A percentile compares a stretch with the other conserved stretches of the same genome.
Conservation (phyloP, 2,329 filamentous ascomycete species). For the Epichloe sibirici region DNA sequence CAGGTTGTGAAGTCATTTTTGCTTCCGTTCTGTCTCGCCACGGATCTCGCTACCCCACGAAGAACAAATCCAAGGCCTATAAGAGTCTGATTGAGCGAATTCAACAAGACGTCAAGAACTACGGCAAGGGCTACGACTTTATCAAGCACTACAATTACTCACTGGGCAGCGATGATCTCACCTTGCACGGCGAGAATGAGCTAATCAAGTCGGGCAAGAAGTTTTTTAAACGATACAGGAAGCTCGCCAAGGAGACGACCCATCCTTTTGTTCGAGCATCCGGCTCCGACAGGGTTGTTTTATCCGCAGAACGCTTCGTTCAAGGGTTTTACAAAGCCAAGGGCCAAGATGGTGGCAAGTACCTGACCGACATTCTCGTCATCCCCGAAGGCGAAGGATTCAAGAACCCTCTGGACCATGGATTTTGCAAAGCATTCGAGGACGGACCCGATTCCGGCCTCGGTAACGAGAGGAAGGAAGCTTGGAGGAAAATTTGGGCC, state of each 20-base stretch:
- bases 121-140: constrained; percentile 54
- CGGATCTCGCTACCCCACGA: constrained; percentile 71
- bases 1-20: constrained; percentile 64
- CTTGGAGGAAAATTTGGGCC: constrained; percentile 53
- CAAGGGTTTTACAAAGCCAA: constrained; percentile 52
- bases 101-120: constrained; percentile 42
- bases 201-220: constrained; percentile 63
- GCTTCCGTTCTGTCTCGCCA: constrained; percentile 74
- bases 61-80: constrained; percentile 53
- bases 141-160: constrained; percentile 59
- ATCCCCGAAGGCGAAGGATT: constrained; percentile 52
- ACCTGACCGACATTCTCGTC: constrained; percentile 46
- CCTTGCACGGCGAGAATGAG: constrained; percentile 51
- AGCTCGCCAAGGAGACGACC: constrained; percentile 37
- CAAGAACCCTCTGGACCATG: constrained; percentile 77
- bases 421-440: constrained; percentile 60
- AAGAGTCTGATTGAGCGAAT: constrained; percentile 52
- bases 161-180: constrained; percentile 58
- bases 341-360: constrained; percentile 24
- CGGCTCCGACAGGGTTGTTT: constrained; percentile 57
- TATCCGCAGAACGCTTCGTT: constrained; percentile 65
- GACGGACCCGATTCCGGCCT: constrained; percentile 36
- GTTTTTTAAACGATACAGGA: constrained; percentile 62
- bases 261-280: constrained; percentile 63
- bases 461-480: constrained; percentile 36